Percentiles rank a stretch among this genome's conserved stretches.
These are phyloP conservation scores for Aureobasidium lini DNA, from an alignment of 2,329 filamentous ascomycete species.

Conservation along the genomic window DNA sequence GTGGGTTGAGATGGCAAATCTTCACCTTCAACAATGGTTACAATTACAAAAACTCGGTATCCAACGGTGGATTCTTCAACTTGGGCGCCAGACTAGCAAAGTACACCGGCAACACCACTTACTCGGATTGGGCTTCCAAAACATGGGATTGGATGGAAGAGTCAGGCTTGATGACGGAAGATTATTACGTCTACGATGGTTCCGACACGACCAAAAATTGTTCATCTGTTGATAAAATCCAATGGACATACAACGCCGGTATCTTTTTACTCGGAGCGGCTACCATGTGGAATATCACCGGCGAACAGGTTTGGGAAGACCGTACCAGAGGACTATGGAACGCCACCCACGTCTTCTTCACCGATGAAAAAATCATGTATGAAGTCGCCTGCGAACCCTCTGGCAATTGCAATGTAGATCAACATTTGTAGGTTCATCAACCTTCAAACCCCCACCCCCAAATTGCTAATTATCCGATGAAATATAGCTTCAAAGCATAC, in stretches of 20 bases:
- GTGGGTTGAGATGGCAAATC: slow-evolving; percentile 82
- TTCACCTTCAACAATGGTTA: slow-evolving; percentile 69
- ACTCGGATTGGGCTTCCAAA: slow-evolving; percentile 52
- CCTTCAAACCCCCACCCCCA: slow-evolving; percentile 47
- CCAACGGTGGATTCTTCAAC: slow-evolving; percentile 78
- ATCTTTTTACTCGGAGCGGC: slow-evolving; percentile 49
- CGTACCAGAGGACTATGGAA: slow-evolving; percentile 50
- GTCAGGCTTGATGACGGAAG: slow-evolving; percentile 46
- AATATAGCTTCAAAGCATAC: slow-evolving; percentile 42
- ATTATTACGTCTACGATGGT: slow-evolving; percentile 39
- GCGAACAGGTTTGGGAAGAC: slow-evolving; percentile 22
- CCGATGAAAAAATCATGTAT: slow-evolving; percentile 49
- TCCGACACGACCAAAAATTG: slow-evolving; percentile 38
- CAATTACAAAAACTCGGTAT: slow-evolving; percentile 77
- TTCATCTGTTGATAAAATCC: slow-evolving; percentile 34
- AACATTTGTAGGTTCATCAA: slow-evolving; percentile 36
- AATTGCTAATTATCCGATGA: background rate
- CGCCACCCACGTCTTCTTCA: slow-evolving; percentile 47
- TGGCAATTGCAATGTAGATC: slow-evolving; percentile 57
- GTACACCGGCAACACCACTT: slow-evolving; percentile 42
- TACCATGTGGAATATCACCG: slow-evolving; percentile 51
- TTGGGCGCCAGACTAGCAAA: slow-evolving; percentile 51
- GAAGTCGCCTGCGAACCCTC: slow-evolving; percentile 58
- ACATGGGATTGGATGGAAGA: slow-evolving; percentile 30
- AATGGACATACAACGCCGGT: slow-evolving; percentile 44